phyloP scores from a whole-genome alignment of 495 filamentous ascomycete genomes.

The Penicillium nucicola region DNA sequence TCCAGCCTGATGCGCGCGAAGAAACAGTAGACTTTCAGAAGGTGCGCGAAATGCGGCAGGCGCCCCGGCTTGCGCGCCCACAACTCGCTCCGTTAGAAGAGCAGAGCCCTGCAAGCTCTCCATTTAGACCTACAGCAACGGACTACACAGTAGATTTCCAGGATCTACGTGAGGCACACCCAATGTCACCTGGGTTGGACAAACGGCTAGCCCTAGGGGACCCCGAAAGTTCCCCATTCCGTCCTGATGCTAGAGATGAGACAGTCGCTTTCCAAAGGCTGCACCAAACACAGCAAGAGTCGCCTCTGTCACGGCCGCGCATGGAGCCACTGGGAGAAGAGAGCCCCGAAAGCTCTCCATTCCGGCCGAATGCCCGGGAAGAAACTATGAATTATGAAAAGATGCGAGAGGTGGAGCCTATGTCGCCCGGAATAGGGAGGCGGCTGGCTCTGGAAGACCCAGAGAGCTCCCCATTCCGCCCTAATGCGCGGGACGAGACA shows the following conservation, averaged over 20 bases:
- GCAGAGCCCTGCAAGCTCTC: constrained; percentile 32
- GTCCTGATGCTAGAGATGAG: constrained; percentile 30
- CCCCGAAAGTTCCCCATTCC: constrained; percentile 39
- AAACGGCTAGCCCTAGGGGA: constrained; percentile 10
- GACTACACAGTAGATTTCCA: constrained; percentile 34
- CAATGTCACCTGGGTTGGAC: constrained; percentile 15
- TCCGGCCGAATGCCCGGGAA: constrained; percentile 28
- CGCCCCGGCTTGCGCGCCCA: background rate
- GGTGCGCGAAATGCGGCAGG: constrained; percentile 15
- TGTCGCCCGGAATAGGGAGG: constrained; percentile 18
- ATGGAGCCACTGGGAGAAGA: background rate
- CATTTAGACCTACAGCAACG: constrained; percentile 30
- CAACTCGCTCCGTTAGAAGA: background rate
- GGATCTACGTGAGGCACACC: constrained; percentile 18
- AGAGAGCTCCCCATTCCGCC: constrained; percentile 34
- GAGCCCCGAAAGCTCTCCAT: constrained; percentile 32
- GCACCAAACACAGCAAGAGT: constrained; percentile 15
- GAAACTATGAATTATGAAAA: constrained; percentile 29
- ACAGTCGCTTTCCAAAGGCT: constrained; percentile 30
- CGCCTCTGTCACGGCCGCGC: background rate
- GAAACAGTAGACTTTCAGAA: constrained; percentile 38
- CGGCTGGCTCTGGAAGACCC: constrained; percentile 11
- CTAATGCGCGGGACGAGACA: constrained; percentile 26
- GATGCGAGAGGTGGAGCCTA: constrained; percentile 19
- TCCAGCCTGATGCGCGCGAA: constrained; percentile 34